Conservation (phyloP, 2,329 filamentous ascomycete species). For the Thyridium curvatum region DNA sequence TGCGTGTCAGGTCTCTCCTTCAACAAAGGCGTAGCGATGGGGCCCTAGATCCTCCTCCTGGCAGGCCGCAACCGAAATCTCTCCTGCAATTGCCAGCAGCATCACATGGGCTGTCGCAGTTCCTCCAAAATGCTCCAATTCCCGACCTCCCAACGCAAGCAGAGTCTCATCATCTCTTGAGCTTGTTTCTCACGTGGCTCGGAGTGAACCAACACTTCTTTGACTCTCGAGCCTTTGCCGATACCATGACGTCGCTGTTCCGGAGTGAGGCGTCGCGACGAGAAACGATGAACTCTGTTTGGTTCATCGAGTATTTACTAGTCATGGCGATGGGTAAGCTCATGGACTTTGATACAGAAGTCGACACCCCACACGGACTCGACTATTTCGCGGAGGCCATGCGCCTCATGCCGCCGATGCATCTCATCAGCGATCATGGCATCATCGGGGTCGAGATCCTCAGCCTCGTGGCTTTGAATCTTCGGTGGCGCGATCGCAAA, state of each 20-base stretch:
- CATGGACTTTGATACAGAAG: conserved; percentile 13
- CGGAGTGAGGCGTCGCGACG: conserved; percentile 9
- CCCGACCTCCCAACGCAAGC: conserved; percentile 7
- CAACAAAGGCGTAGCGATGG: background rate
- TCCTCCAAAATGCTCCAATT: no score
- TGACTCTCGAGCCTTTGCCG: conserved; percentile 17
- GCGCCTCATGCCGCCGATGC: conserved; percentile 14
- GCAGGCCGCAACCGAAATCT: no score
- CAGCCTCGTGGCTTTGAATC: conserved; percentile 15
- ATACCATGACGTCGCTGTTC: conserved; percentile 16
- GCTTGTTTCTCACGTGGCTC: conserved; percentile 15
- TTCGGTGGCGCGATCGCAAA: conserved; percentile 20
- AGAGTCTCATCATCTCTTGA: conserved; percentile 13
- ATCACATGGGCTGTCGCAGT: background rate
- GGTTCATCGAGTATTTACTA: conserved; percentile 19
- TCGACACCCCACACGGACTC: conserved; percentile 12
- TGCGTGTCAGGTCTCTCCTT: background rate
- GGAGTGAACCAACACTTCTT: conserved; percentile 20
- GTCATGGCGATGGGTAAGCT: conserved; percentile 22
- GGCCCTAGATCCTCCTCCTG: no score
- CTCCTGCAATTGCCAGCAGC: background rate
- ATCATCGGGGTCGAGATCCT: conserved; percentile 18
- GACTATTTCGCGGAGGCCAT: conserved; percentile 19
- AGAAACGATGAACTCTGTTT: conserved; percentile 12
- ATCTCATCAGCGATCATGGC: conserved; percentile 16